These are phyloP conservation scores for Cardiospermum halicacabum DNA, from an alignment of 345 rosid species.

Conservation along the genomic window DNA sequence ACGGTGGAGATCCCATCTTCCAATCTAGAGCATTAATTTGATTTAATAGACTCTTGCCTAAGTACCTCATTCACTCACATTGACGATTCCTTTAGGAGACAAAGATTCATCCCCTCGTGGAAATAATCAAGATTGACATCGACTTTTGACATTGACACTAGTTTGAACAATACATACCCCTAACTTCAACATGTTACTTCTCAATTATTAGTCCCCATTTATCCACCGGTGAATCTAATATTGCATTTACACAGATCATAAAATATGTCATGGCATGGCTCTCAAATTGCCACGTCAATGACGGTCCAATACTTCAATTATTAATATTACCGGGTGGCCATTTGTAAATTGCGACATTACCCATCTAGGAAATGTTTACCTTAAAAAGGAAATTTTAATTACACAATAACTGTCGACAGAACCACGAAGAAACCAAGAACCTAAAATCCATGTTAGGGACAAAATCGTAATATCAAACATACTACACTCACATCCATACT, in stretches of 20 bases:
- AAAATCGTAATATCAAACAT: constrained; percentile 23
- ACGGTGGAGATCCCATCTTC: constrained; percentile 13
- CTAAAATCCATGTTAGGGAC: constrained; percentile 23
- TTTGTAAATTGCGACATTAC: too few species aligned
- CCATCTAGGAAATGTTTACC: not conserved
- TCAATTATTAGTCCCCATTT: not conserved
- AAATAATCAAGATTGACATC: constrained; percentile 1
- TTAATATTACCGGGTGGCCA: too few species aligned
- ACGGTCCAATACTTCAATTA: too few species aligned
- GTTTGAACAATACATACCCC: not conserved
- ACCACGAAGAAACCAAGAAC: not conserved
- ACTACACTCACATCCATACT: not conserved
- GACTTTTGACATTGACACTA: constrained; percentile 2
- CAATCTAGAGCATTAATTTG: not conserved
- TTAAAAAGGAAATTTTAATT: not conserved
- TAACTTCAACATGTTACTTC: not conserved
- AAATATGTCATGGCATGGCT: too few species aligned
- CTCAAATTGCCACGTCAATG: too few species aligned
- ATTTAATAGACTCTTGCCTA: constrained; percentile 15
- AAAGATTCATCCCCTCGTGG: constrained; percentile 15
- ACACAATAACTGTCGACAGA: not conserved
- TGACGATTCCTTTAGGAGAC: constrained; percentile 20
- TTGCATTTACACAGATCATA: too few species aligned
- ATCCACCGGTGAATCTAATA: too few species aligned
- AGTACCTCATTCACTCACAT: constrained; percentile 8